Conservation (phyloP, 495 filamentous ascomycete species). For the Talaromyces ruber region DNA sequence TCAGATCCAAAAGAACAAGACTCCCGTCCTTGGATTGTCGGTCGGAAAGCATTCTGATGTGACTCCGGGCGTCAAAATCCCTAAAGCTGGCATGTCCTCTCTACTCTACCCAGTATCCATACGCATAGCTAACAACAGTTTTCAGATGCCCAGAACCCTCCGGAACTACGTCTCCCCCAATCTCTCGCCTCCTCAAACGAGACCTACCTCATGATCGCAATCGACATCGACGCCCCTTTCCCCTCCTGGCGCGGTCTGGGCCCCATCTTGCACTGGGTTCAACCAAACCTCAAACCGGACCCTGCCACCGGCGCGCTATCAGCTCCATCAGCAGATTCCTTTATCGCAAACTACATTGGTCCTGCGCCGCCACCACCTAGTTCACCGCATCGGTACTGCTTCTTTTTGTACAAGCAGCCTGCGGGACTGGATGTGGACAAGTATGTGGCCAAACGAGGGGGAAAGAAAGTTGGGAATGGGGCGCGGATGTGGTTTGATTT, state of each 20-base stretch:
- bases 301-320: not conserved
- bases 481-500: conserved; percentile 42
- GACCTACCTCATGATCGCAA: conserved; percentile 35
- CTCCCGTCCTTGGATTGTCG: conserved; percentile 23
- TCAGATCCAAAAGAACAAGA: conserved; percentile 24
- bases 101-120: not conserved
- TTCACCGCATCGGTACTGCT: conserved; percentile 47
- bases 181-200: conserved; percentile 9
- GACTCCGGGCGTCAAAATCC: conserved; percentile 20
- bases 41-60: conserved; percentile 18
- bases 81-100: conserved; percentile 18
- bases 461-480: conserved; percentile 28
- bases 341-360: conserved; percentile 38
- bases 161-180: conserved; percentile 17
- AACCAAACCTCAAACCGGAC: conserved; percentile 30
- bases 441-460: conserved; percentile 29
- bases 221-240: conserved; percentile 49
- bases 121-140: not conserved
- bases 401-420: conserved; percentile 51
- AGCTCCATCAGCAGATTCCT: conserved; percentile 10
- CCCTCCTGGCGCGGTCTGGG: conserved; percentile 29
- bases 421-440: conserved; percentile 33
- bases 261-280: conserved; percentile 42
- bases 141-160: conserved; percentile 23
- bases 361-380: conserved; percentile 43